These are phyloP conservation scores for Termitomyces sp. DNA, from an alignment of 768 basidiomycete genomes.

Conservation along the genomic window DNA sequence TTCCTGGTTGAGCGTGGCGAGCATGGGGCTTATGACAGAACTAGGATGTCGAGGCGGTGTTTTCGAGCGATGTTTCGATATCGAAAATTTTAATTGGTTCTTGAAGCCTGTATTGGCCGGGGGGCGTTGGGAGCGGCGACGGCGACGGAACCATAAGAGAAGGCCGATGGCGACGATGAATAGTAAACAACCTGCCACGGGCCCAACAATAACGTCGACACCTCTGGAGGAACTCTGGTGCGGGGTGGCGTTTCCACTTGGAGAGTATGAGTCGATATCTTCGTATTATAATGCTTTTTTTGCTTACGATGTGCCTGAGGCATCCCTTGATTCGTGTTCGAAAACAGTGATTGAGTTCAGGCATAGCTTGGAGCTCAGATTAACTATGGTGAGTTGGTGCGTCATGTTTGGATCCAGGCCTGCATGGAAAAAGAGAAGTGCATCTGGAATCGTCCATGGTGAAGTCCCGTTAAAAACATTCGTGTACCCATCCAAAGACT, in stretches of 20 bases:
- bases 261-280: not conserved
- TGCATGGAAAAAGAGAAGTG: conserved; percentile 14
- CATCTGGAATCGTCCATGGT: conserved; percentile 12
- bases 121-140: not conserved
- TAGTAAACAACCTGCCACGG: conserved; percentile 2
- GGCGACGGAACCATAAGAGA: conserved; percentile 8
- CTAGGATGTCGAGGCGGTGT: not conserved
- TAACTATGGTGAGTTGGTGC: conserved; percentile 13
- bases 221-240: not conserved
- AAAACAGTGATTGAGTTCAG: conserved; percentile 16
- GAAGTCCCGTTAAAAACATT: conserved; percentile 13
- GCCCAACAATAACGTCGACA: conserved; percentile 11
- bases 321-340: conserved; percentile 5
- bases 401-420: conserved; percentile 11
- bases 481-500: conserved; percentile 14
- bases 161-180: conserved; percentile 2
- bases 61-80: not conserved
- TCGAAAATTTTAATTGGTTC: not conserved
- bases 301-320: conserved; percentile 6
- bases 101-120: not conserved
- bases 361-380: conserved; percentile 10
- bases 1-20: conserved; percentile 8
- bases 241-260: not conserved
- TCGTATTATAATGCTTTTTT: not conserved
- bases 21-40: conserved; percentile 5